Base-by-base conservation (phyloP, 495 filamentous ascomycete genomes). In the Diplogelasinospora grovesii region DNA sequence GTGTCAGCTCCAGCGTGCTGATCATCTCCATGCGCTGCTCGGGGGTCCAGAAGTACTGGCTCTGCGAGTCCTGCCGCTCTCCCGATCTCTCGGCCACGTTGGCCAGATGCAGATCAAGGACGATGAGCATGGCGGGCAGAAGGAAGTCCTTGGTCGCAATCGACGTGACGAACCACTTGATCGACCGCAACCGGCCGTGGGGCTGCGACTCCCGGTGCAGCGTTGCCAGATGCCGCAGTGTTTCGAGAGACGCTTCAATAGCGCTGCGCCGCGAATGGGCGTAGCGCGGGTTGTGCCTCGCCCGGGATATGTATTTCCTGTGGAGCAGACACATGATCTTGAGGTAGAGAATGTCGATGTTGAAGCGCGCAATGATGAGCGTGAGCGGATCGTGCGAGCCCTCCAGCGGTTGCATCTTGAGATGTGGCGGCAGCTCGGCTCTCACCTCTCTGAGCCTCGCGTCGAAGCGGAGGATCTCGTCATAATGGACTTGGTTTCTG, bases 51-150 rank as follows among this genome's bases (percentile, higher is more conserved):
- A 77, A 78, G 51, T 77, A 78, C 9, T 69, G 56, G 49, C 81
- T 75, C 25, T 66, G 64, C 3, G 62, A 53, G 43, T 64, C 46
- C 49, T 60, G 45, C 39, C 52, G 43, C 23, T 64, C 46, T 26
- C 44, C 44, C 50, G 66, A 47, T 38, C 46, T 35, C 39, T 57
- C 41, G 3, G 64, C 52, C 34, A 61, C 39, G 22, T 67, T 66
- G 40, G 76, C 71, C 47, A 66, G 70, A 43, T 76, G 70, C 23
- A 95, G 67, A 46, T 93, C 88, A 22, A 95, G 67, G 48, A 81
- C 82, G 14, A 97, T 73, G 41, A 95, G 79, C 86, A 95, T 95
- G 2, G 86, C 83, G 1, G 86, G 88, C 13, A 93, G 79, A 10
- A 95, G 64, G 50, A 90, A 94, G 50, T 97, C 90, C 33, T 80